Evolutionary conservation across 495 filamentous ascomycete genomes (phyloP), one percentile per base, ranked within the genome.

Genomic region (Podospora tetraspora): DNA sequence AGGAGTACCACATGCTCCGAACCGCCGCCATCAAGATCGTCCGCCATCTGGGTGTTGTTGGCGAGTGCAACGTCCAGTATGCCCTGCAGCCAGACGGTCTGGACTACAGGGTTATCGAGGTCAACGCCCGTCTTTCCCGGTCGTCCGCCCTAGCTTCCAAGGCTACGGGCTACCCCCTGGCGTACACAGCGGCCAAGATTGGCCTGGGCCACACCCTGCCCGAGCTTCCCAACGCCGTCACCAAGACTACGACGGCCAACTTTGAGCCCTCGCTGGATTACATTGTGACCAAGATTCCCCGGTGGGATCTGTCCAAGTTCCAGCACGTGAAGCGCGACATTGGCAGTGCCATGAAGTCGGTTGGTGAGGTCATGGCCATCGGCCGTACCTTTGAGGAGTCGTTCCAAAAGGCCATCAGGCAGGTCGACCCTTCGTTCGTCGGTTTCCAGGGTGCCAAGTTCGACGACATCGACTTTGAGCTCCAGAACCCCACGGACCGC

Each of bases 341-440:
- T 78, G 94, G 94, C 66, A 94, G 91, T 75, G 90, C 94, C 43
- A 99, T 99, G 91, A 97, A 97, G 83, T 97, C 94, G 34, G 94
- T 99, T 60, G 94, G 94, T 68, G 94, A 99, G 80, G 94, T 99
- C 62, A 99, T 99, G 94, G 95, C 94, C 63, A 99, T 99, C 79
- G 94, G 94, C 69, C 88, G 94, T 76, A 97, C 95, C 56, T 99
- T 97, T 72, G 95, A 99, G 79, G 94, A 99, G 81, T 96, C 92
- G n/a, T 94, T 99, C 78, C 94, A 99, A 79, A 99, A 99, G 81
- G 94, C 94, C 70, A 94, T 97, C 74, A 90, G 94, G 59, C 93
- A 97, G 82, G 94, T 99, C 67, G 94, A 99, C 77, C 94, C 94
- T 64, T 87, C 86, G 69, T 99, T 90, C 78, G 77, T 94, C 69